Conservation (phyloP, 2,329 filamentous ascomycete genomes). For the Neofusicoccum parvum region DNA sequence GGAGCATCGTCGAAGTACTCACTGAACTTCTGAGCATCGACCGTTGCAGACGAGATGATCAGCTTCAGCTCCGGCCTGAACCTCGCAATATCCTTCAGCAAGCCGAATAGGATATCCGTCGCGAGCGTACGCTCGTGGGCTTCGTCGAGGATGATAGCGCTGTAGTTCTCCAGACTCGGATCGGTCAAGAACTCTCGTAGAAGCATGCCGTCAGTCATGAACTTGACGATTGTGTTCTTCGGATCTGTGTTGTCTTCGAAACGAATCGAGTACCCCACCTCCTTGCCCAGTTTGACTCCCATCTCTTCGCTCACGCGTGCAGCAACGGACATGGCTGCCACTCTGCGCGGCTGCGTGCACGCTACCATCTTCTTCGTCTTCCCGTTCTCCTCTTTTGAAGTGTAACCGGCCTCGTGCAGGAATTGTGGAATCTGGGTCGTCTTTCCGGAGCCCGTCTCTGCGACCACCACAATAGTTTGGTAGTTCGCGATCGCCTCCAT, state of each 20-base stretch:
- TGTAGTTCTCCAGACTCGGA: slow-evolving; percentile 79
- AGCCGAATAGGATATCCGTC: slow-evolving; percentile 84
- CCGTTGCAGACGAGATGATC: slow-evolving; percentile 89
- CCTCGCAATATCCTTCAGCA: slow-evolving; percentile 85
- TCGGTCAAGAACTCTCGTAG: slow-evolving; percentile 88
- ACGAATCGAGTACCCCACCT: slow-evolving; percentile 92
- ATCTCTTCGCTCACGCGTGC: slow-evolving; percentile 93
- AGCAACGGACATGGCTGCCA: slow-evolving; percentile 97
- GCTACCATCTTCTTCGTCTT: slow-evolving; percentile 82
- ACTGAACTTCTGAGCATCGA: slow-evolving; percentile 91
- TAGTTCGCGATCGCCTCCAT: slow-evolving; percentile 82
- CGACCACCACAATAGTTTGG: slow-evolving; percentile 88
- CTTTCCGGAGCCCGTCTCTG: slow-evolving; percentile 93
- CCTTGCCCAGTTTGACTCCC: slow-evolving; percentile 83
- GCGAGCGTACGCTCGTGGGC: slow-evolving; percentile 92
- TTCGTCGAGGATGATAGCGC: slow-evolving; percentile 93
- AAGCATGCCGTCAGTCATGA: slow-evolving; percentile 97
- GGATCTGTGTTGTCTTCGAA: slow-evolving; percentile 92
- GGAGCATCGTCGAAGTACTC: slow-evolving; percentile 90
- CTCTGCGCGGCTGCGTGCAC: slow-evolving; percentile 91
- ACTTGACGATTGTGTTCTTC: slow-evolving; percentile 90
- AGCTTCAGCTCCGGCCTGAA: slow-evolving; percentile 85
- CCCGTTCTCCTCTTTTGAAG: slow-evolving; percentile 38
- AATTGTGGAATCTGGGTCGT: slow-evolving; percentile 96
- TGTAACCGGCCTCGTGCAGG: slow-evolving; percentile 87